phyloP scores from a whole-genome alignment of 176 grass and related monocot species.

The Zoysia japonica region DNA sequence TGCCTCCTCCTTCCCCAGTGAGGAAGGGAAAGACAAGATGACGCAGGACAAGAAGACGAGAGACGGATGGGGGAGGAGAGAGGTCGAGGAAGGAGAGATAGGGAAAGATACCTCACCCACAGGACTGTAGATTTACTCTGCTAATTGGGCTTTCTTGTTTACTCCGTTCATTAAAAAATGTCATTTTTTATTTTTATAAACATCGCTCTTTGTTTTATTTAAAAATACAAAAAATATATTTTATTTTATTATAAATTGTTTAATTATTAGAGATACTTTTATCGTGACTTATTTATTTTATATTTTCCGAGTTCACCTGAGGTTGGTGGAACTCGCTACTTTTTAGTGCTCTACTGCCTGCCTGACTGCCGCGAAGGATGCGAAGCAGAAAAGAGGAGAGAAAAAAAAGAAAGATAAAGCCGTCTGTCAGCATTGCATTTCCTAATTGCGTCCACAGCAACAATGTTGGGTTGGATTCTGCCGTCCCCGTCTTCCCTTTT shows the following conservation, averaged over 20 bases:
- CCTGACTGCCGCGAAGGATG: background rate
- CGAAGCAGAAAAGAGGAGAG: background rate
- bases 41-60: background rate
- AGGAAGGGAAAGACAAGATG: slow-evolving; percentile 19
- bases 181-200: too few species aligned
- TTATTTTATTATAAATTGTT: too few species aligned
- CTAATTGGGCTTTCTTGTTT: slow-evolving; percentile 36
- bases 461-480: too few species aligned
- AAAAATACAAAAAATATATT: too few species aligned
- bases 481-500: too few species aligned
- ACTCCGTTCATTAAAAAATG: too few species aligned
- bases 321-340: slow-evolving; percentile 32
- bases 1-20: background rate
- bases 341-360: background rate
- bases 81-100: background rate
- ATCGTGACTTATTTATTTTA: too few species aligned
- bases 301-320: slow-evolving; percentile 16
- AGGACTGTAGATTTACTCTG: slow-evolving; percentile 44
- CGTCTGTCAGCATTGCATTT: slow-evolving; percentile 26
- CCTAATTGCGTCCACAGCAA: slow-evolving; percentile 4
- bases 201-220: too few species aligned
- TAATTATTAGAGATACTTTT: too few species aligned
- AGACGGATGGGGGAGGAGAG: background rate
- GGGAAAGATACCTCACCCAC: slow-evolving; percentile 51
- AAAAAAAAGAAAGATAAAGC: slow-evolving; percentile 26